Conservation (phyloP, 2,329 filamentous ascomycete species). For the Sclerotiophoma versabilis region DNA sequence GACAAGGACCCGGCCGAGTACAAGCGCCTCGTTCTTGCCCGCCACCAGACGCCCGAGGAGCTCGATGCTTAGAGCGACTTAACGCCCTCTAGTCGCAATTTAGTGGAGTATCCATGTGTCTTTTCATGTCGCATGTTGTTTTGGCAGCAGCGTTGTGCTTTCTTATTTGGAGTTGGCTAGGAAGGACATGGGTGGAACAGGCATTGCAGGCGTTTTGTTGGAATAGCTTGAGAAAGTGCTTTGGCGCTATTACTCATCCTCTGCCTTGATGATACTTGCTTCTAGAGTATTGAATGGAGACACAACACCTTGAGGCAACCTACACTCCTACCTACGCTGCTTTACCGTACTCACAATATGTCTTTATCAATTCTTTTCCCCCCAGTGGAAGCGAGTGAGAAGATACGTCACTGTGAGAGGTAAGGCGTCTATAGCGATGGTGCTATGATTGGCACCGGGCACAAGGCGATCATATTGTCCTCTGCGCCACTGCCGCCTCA, state of each 20-base stretch:
- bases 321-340: constrained; percentile 1
- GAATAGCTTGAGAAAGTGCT: background rate
- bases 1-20: constrained; percentile 87
- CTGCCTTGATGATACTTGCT: background rate
- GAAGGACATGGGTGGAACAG: background rate
- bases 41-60: constrained; percentile 63
- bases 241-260: background rate
- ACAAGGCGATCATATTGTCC: constrained; percentile 4
- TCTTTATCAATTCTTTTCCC: background rate
- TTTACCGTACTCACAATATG: background rate
- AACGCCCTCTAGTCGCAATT: background rate
- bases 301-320: constrained; percentile 14
- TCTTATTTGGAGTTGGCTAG: constrained; percentile 2
- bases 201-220: constrained; percentile 19
- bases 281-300: constrained; percentile 15
- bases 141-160: background rate
- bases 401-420: background rate
- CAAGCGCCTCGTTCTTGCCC: constrained; percentile 73
- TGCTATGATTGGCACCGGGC: constrained; percentile 3
- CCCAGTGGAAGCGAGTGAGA: background rate
- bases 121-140: background rate
- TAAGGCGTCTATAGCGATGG: background rate
- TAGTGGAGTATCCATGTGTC: background rate
- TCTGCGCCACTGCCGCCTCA: constrained; percentile 15
- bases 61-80: constrained; percentile 32